Base-by-base conservation (phyloP, 2,329 filamentous ascomycete genomes). In the Phoma sp. region DNA sequence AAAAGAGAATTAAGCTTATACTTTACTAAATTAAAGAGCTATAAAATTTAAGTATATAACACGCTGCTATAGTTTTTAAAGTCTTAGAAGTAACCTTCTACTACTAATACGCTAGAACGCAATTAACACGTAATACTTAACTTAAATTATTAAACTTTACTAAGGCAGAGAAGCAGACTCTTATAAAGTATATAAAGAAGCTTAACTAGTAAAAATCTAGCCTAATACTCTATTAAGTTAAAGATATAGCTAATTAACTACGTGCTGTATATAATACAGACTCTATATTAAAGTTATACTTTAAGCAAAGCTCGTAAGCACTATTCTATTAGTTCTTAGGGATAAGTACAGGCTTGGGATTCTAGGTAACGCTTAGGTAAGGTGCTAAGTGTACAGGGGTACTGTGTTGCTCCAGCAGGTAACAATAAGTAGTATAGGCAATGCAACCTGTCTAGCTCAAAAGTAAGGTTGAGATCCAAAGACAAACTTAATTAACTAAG, bases 231-330 rank as follows among this genome's bases (percentile, higher is more conserved):
- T 33, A 13, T 33, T 37, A 41, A 29, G 40, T 62, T 18, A 36
- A 37, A 14, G 37, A 46, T 27, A 62, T 60, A 37, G 54, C 59
- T 24, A 45, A 58, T 39, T 27, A 57, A 35, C 49, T 62, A 37
- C 37, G 33, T 3, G 42, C 42, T 45, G 30, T 30, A 9, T 18
- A 30, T 8, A 10, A n/a, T 35, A 11, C 29, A 23, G 37, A 38
- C 35, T 5, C 43, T 22, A 47, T n/a, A n/a, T n/a, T n/a, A n/a
- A n/a, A n/a, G n/a, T n/a, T n/a, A n/a, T n/a, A n/a, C n/a, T n/a
- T n/a, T n/a, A n/a, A n/a, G n/a, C n/a, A n/a, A n/a, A n/a, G n/a
- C n/a, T n/a, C n/a, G n/a, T n/a, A n/a, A n/a, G n/a, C n/a, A n/a
- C n/a, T n/a, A n/a, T n/a, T n/a, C n/a, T n/a, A n/a, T n/a, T n/a